Base-by-base conservation (phyloP, 2,329 filamentous ascomycete species). In the Nakataea oryzae region DNA sequence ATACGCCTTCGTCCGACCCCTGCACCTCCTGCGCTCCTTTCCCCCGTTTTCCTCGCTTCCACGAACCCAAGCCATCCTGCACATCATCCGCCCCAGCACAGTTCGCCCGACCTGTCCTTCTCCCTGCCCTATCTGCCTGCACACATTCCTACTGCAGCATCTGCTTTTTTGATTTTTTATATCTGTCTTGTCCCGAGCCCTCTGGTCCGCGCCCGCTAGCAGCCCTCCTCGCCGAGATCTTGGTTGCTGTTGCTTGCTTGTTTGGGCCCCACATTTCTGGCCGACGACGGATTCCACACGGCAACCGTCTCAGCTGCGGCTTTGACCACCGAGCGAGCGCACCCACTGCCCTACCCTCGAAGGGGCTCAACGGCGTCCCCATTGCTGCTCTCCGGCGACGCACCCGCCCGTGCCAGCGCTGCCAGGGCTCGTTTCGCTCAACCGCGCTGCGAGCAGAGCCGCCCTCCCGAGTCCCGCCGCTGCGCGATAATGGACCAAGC, bases 301-400 rank as follows among this genome's bases (percentile, higher is more conserved):
- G 59, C 59, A 60, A 60, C 59, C 50, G 59, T 60, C 59, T 54
- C 59, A 60, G 59, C 59, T 28, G 11, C 41, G 12, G n/a, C 24
- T 54, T 55, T 55, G 41, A 34, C 41, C 17, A 17, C 41, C 11
- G 41, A 50, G 41, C 41, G 41, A 21, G 17, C 21, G 41, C 17
- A 50, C 34, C 41, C 41, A 17, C 41, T n/a, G n/a, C n/a, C n/a
- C n/a, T n/a, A 47, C 11, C 41, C 41, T 11, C 9, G 21, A 56
- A 29, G 27, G 4, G 54, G 17, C 14, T 24, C 12, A 56, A 56
- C 54, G 54, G 54, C 54, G 54, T 56, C 26, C 24, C n/a, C n/a
- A n/a, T n/a, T 14, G 14, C 17, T 6, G 54, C 27, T 56, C 54
- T 21, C 21, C n/a, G 17, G 3, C 41, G n/a, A n/a, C 17, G 41